These are phyloP conservation scores for Sanguinoderma infundibulare DNA, from an alignment of 1,284 basidiomycete species.

Conservation along the genomic window DNA sequence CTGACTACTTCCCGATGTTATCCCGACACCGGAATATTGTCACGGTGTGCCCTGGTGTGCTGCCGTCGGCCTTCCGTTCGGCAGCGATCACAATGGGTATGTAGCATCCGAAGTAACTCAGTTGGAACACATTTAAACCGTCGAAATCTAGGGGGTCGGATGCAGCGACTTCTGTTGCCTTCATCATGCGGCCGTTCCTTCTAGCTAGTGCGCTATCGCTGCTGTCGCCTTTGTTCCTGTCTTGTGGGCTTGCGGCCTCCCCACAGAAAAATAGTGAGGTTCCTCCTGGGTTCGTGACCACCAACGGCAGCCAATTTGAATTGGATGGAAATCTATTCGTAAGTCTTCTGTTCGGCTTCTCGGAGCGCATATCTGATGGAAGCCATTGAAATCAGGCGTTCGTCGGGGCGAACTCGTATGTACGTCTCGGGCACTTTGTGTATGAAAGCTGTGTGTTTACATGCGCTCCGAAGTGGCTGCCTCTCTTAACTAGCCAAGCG, in stretches of 20 bases:
- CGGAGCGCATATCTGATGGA: neutral
- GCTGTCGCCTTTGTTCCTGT: neutral
- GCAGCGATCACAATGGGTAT: neutral
- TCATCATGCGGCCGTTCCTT: slow-evolving; percentile 19
- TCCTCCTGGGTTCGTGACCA: slow-evolving; percentile 47
- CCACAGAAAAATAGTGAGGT: slow-evolving; percentile 12
- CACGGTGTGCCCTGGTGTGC: neutral
- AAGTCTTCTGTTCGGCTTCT: slow-evolving; percentile 19
- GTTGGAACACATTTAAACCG: neutral
- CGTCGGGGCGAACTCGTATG: slow-evolving; percentile 47
- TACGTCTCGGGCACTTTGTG: slow-evolving; percentile 22
- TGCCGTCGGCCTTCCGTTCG: neutral
- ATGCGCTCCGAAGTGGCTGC: slow-evolving; percentile 51
- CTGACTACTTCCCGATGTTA: slow-evolving; percentile 31
- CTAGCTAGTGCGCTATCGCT: slow-evolving; percentile 5
- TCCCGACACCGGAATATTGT: slow-evolving; percentile 9
- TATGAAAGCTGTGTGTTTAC: neutral
- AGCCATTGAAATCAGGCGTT: slow-evolving; percentile 34
- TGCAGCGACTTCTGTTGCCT: neutral
- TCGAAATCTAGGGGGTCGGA: neutral
- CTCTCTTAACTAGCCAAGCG: slow-evolving; percentile 54
- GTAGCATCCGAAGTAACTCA: neutral
- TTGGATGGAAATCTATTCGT: slow-evolving; percentile 54
- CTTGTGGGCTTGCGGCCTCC: neutral
- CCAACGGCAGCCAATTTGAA: slow-evolving; percentile 45